These are phyloP conservation scores for Cytauxzoon felis DNA, from an alignment of 169 alveolate genomes.

Conservation along the genomic window DNA sequence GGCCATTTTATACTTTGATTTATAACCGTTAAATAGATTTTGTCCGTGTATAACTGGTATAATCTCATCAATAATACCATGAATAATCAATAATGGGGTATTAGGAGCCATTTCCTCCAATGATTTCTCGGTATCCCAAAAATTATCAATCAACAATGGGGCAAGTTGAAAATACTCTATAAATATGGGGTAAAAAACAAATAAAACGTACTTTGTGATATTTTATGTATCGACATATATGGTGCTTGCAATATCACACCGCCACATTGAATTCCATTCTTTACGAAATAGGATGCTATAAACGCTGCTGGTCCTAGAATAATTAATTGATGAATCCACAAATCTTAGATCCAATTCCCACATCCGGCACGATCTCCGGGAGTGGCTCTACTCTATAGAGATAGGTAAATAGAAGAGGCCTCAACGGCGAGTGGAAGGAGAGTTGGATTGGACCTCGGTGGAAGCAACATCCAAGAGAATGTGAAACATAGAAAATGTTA, in stretches of 20 bases:
- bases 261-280: constrained; percentile 66
- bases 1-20: constrained; percentile 64
- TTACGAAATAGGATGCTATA: constrained; percentile 67
- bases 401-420: too few species aligned
- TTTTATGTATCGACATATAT: constrained; percentile 72
- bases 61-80: constrained; percentile 78
- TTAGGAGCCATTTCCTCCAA: constrained; percentile 48
- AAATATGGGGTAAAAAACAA: background rate
- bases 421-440: too few species aligned
- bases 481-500: background rate
- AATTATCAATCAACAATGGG: constrained; percentile 65
- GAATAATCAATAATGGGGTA: constrained; percentile 75
- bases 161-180: constrained; percentile 68
- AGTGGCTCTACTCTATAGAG: too few species aligned
- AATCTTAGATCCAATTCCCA: too few species aligned
- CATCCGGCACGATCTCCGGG: too few species aligned
- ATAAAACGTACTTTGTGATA: constrained; percentile 66
- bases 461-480: too few species aligned
- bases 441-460: too few species aligned
- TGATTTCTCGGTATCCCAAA: constrained; percentile 67
- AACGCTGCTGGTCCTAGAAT: constrained; percentile 74
- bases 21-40: constrained; percentile 65
- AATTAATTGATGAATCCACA: background rate
- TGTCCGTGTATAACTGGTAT: constrained; percentile 76
- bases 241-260: constrained; percentile 83